These are phyloP conservation scores for Talaromyces proteolyticus DNA, from an alignment of 495 filamentous ascomycete species.

Conservation along the genomic window DNA sequence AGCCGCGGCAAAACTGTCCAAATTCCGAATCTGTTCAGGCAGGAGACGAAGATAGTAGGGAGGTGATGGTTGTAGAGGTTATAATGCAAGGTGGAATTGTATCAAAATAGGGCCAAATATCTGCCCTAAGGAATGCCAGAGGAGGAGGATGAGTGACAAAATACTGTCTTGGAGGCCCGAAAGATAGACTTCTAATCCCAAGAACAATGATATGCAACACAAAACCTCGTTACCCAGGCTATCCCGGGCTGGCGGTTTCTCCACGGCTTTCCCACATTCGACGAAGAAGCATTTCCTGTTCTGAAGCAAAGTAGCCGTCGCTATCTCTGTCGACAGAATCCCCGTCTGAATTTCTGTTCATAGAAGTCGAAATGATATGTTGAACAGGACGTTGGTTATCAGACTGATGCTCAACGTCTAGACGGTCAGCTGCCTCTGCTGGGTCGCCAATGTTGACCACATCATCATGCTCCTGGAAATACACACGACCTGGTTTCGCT, in stretches of 20 bases:
- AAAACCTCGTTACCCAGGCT: slow-evolving; percentile 3
- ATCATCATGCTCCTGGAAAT: slow-evolving; percentile 24
- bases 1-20: too few species aligned
- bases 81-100: too few species aligned
- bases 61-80: too few species aligned
- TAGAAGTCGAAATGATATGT: slow-evolving; percentile 35
- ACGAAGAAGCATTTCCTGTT: slow-evolving; percentile 37
- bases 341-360: slow-evolving; percentile 20
- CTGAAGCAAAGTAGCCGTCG: slow-evolving; percentile 17
- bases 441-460: slow-evolving; percentile 19
- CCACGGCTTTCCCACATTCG: slow-evolving; percentile 42
- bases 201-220: background rate
- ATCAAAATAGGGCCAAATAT: too few species aligned
- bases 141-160: too few species aligned
- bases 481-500: slow-evolving; percentile 14
- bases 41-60: too few species aligned
- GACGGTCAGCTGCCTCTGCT: slow-evolving; percentile 1
- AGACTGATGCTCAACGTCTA: slow-evolving; percentile 11
- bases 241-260: slow-evolving; percentile 33
- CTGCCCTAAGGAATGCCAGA: too few species aligned
- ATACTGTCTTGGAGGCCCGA: too few species aligned
- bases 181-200: background rate
- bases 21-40: too few species aligned
- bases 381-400: slow-evolving; percentile 26
- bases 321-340: slow-evolving; percentile 17